Evolutionary conservation across 2,329 filamentous ascomycete species (phyloP).

Genomic region (Fusarium foetens): DNA sequence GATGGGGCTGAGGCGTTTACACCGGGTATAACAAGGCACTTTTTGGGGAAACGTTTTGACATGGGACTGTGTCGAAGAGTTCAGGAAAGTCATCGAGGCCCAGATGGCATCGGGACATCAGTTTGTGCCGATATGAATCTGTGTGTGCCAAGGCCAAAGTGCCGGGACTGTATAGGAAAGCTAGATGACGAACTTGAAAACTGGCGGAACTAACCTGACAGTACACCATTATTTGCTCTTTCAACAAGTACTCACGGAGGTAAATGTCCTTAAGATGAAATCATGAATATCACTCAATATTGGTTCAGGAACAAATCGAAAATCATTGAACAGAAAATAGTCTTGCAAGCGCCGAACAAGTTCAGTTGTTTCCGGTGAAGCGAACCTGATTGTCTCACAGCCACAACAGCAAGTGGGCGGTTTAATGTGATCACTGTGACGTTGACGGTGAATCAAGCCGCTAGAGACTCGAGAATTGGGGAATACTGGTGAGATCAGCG

Average conservation of each 20-base stretch:
- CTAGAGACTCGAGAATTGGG: slow-evolving; percentile 29
- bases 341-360: background rate
- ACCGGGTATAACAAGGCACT: background rate
- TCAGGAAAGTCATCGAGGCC: background rate
- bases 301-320: background rate
- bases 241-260: background rate
- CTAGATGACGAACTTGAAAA: background rate
- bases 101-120: background rate
- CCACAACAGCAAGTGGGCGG: slow-evolving; percentile 36
- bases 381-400: slow-evolving; percentile 37
- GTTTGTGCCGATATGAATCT: background rate
- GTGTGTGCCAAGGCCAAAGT: background rate
- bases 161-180: background rate
- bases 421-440: slow-evolving; percentile 39
- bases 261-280: background rate
- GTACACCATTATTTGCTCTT: background rate
- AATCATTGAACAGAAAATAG: background rate
- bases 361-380: slow-evolving; percentile 26
- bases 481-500: slow-evolving; percentile 27
- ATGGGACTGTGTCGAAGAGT: background rate
- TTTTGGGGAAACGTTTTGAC: background rate
- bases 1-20: background rate
- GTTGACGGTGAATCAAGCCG: slow-evolving; percentile 38
- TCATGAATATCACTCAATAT: background rate
- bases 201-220: background rate